Base-by-base conservation (phyloP, 352 stramenopile genomes). In the Saprolegnia parasitica region DNA sequence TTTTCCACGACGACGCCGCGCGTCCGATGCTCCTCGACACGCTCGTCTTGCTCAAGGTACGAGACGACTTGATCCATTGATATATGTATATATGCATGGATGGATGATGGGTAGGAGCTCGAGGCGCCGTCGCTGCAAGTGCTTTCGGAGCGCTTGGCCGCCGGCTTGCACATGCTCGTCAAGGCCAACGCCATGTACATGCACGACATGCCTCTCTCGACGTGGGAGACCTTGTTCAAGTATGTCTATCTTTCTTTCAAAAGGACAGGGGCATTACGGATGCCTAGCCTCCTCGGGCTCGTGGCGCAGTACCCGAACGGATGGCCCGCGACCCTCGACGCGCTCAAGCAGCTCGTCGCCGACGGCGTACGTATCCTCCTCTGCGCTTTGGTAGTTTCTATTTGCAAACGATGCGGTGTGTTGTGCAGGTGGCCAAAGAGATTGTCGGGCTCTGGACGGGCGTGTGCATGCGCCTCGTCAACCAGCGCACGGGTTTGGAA, bases 121-220 rank as follows among this genome's bases (percentile, higher is more conserved):
- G 84, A 93, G 64, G 83, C 89, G 55, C 83, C 88, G 15, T 90
- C 91, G 81, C 88, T 87, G 74, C 81, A 85, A 56, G 87, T 79
- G 1, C 71, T 95, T n/a, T 89, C 85, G 42, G 85, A 95, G 49
- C 82, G 87, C 15, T 67, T 95, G 6, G 84, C 87, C 4, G 87
- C 84, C 0, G 87, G 87, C 1, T 86, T 95, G 56, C 90, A 89
- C 42, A 87, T 93, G 78, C 71, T 93, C 26, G 71, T 95, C 21
- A 93, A 93, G 75, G 87, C 87, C 0, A 95, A 95, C 42, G 73
- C 91, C 18, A 85, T 93, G 71, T 95, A 95, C 78, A 91, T 95
- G 85, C 81, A 92, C 70, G 76, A 90, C 37, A 24, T 70, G 26
- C 55, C 63, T 13, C 3, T 55, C 5, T 18, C 42, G 42, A 70